Percentiles rank a stretch among this genome's conserved stretches.
Evolutionary conservation across 352 stramenopile species (phyloP).

Genomic region (Detonula confervacea): DNA sequence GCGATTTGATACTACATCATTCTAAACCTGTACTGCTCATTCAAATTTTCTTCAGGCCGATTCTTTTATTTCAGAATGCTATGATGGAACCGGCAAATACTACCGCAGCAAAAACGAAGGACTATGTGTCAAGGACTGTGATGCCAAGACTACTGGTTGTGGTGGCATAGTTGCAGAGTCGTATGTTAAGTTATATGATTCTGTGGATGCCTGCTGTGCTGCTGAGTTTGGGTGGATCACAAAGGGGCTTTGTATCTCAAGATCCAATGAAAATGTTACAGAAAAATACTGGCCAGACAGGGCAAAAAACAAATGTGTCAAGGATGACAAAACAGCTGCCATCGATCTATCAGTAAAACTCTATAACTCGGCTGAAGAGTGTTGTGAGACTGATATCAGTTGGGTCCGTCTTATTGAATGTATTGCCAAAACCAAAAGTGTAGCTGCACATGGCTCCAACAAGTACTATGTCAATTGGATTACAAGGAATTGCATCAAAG

Average conservation of each 20-base stretch:
- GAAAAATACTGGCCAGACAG: conserved; percentile 11
- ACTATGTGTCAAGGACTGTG: neutral
- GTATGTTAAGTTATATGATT: conserved; percentile 10
- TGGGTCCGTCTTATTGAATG: conserved; percentile 2
- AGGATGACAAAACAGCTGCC: neutral
- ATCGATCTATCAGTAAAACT: neutral
- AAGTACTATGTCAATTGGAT: conserved; percentile 16
- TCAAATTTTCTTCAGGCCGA: neutral
- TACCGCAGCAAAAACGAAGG: neutral
- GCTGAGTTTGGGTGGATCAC: conserved; percentile 25
- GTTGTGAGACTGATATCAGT: neutral
- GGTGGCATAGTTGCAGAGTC: conserved; percentile 22
- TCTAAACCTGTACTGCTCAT: neutral
- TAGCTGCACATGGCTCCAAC: neutral
- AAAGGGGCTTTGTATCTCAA: conserved; percentile 4
- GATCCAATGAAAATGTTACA: neutral
- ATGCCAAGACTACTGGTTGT: neutral
- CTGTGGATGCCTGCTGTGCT: conserved; percentile 13
- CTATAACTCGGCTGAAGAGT: conserved; percentile 6
- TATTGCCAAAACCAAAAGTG: neutral
- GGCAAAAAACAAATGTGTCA: neutral
- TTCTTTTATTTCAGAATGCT: neutral
- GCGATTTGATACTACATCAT: neutral
- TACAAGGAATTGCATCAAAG: neutral
- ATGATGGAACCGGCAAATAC: neutral